Conservation (phyloP, 1,139 yeast genomes). For the Saccharomycopsis hybrid region DNA sequence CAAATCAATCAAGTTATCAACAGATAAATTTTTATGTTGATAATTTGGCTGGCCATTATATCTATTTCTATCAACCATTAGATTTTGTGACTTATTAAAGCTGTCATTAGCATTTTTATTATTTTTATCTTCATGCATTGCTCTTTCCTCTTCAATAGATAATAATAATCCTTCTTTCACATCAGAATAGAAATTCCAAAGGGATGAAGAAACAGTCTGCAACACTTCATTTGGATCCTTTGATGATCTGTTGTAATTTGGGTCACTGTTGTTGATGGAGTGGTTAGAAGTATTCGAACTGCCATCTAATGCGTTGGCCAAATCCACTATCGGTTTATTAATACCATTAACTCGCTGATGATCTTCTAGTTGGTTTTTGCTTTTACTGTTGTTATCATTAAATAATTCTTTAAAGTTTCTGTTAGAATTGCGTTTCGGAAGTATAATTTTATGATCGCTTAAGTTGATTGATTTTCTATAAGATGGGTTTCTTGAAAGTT, state of each 20-base stretch:
- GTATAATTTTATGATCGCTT: slow-evolving; percentile 19
- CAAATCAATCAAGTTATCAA: slow-evolving; percentile 17
- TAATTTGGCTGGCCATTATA: too few species aligned
- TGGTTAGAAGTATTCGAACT: too few species aligned
- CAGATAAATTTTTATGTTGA: slow-evolving; percentile 1
- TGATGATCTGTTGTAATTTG: not conserved
- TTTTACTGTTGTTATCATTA: slow-evolving; percentile 1
- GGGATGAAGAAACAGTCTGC: slow-evolving; percentile 28
- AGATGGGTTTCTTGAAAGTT: slow-evolving; percentile 7
- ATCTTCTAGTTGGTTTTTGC: not conserved
- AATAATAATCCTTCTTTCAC: slow-evolving; percentile 32
- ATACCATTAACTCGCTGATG: slow-evolving; percentile 8
- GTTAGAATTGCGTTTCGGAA: slow-evolving; percentile 17
- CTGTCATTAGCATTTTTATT: not conserved
- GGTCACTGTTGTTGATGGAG: too few species aligned
- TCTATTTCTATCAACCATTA: too few species aligned
- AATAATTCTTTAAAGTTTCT: slow-evolving; percentile 13
- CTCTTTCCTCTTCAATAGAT: slow-evolving; percentile 29
- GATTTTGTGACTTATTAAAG: slow-evolving; percentile 1
- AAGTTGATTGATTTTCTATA: slow-evolving; percentile 14
- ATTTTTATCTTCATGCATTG: not conserved
- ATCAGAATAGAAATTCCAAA: slow-evolving; percentile 36
- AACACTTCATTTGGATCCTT: slow-evolving; percentile 16
- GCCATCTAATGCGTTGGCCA: slow-evolving; percentile 4
- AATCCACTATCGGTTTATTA: slow-evolving; percentile 15